phyloP scores from a whole-genome alignment of 1,139 yeast species.

The Yamadazyma songkhlaensis region DNA sequence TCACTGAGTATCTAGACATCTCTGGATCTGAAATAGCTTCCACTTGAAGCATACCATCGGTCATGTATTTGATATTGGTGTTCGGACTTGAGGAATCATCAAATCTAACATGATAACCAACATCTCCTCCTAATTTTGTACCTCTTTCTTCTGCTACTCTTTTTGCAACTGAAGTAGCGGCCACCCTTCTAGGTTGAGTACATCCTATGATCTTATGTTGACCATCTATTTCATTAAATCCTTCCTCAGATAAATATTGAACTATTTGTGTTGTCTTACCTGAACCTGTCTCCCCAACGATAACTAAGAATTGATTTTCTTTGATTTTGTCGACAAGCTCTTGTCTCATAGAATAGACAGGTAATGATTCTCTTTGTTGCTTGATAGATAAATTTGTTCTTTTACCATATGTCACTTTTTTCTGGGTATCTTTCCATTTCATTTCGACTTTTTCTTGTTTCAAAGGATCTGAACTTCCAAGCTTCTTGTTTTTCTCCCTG shows the following conservation, averaged over 20 bases:
- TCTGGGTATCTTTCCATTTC: slow-evolving; percentile 36
- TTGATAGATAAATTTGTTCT: slow-evolving; percentile 50
- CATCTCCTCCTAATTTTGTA: slow-evolving; percentile 68
- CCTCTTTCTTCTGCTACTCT: slow-evolving; percentile 86
- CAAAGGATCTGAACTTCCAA: slow-evolving; percentile 44
- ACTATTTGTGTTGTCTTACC: slow-evolving; percentile 45
- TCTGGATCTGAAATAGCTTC: slow-evolving; percentile 78
- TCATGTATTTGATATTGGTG: slow-evolving; percentile 71
- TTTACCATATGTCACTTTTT: slow-evolving; percentile 51
- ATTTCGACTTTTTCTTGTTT: slow-evolving; percentile 4
- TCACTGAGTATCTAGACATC: slow-evolving; percentile 72
- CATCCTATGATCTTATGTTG: slow-evolving; percentile 57
- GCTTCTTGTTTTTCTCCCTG: slow-evolving; percentile 38
- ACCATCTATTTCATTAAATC: slow-evolving; percentile 23
- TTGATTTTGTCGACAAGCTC: slow-evolving; percentile 56
- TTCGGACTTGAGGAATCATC: slow-evolving; percentile 64
- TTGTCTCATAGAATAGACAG: slow-evolving; percentile 65
- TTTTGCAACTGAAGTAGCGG: slow-evolving; percentile 91
- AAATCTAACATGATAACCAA: slow-evolving; percentile 86
- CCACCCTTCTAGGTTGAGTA: slow-evolving; percentile 95
- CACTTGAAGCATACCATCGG: slow-evolving; percentile 90
- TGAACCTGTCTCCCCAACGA: slow-evolving; percentile 50
- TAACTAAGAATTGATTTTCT: slow-evolving; percentile 42
- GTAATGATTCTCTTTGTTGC: slow-evolving; percentile 68
- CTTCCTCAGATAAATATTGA: slow-evolving; percentile 39